Evolutionary conservation across 768 basidiomycete genomes (phyloP).

Genomic region (Candolleomyces efflorescens): DNA sequence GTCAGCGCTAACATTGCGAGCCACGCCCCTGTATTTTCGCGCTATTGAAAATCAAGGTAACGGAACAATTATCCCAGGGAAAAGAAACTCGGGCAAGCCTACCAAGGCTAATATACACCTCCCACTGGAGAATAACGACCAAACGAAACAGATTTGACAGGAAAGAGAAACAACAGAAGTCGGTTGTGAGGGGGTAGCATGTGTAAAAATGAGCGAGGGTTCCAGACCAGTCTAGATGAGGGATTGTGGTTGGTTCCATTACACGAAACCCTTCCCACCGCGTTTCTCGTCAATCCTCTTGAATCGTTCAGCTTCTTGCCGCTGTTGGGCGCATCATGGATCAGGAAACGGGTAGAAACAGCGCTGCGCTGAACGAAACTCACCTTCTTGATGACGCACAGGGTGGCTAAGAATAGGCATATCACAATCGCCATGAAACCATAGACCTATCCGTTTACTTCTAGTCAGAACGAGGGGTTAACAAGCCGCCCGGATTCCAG

Average conservation of each 20-base stretch:
- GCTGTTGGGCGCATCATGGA: conserved; percentile 37
- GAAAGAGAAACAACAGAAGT: neutral
- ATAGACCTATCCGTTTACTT: conserved; percentile 49
- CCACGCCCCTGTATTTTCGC: neutral
- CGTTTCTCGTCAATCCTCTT: conserved; percentile 87
- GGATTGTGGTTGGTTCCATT: neutral
- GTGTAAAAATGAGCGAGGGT: neutral
- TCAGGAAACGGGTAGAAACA: conserved; percentile 37
- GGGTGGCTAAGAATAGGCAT: conserved; percentile 70
- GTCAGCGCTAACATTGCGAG: neutral
- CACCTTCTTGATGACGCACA: conserved; percentile 84
- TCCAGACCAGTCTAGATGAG: neutral
- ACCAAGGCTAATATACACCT: neutral
- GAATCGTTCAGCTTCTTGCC: conserved; percentile 66
- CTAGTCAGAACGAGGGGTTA: conserved; percentile 1
- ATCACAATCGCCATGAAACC: conserved; percentile 82
- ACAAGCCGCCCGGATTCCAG: neutral
- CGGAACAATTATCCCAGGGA: too few species aligned
- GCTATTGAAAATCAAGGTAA: neutral
- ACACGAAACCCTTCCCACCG: conserved; percentile 84
- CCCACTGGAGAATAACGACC: neutral
- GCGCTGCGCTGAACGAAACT: conserved; percentile 2
- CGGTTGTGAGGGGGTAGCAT: neutral
- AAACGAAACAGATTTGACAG: neutral
- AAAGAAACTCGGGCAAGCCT: too few species aligned